Percentiles rank a stretch among this genome's conserved stretches.
Conservation (phyloP, 106 monocot species). For the Dioscorea zingiberensis region DNA sequence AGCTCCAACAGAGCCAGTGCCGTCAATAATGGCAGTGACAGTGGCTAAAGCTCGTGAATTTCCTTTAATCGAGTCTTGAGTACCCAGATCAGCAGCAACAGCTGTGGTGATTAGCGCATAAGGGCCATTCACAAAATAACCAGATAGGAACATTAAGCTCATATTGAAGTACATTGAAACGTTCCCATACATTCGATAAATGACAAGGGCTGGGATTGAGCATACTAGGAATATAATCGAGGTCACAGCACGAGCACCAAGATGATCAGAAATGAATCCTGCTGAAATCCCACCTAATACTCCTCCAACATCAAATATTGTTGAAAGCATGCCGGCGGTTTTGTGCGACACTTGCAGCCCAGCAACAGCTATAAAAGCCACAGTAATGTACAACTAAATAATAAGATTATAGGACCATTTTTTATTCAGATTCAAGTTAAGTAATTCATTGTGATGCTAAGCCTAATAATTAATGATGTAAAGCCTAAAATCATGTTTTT, state of each 20-base stretch:
- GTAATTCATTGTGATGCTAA: too few species aligned
- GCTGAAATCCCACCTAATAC: slow-evolving; percentile 85
- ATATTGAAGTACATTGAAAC: slow-evolving; percentile 57
- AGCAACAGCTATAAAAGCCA: slow-evolving; percentile 56
- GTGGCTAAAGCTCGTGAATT: slow-evolving; percentile 87
- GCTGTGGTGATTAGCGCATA: slow-evolving; percentile 92
- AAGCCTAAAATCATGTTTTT: too few species aligned
- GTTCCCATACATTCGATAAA: slow-evolving; percentile 56
- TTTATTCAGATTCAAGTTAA: too few species aligned
- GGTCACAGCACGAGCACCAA: slow-evolving; percentile 65
- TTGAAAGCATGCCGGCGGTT: slow-evolving; percentile 80
- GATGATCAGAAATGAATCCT: slow-evolving; percentile 75
- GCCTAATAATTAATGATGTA: too few species aligned
- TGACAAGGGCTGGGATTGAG: slow-evolving; percentile 67
- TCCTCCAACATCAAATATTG: slow-evolving; percentile 87
- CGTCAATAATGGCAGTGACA: slow-evolving; percentile 93
- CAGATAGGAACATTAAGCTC: slow-evolving; percentile 74
- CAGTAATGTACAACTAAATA: neutral
- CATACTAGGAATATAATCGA: slow-evolving; percentile 62
- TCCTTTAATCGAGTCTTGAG: slow-evolving; percentile 54
- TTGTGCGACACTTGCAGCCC: slow-evolving; percentile 69
- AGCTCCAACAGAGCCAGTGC: slow-evolving; percentile 89
- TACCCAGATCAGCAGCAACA: slow-evolving; percentile 85
- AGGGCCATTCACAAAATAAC: slow-evolving; percentile 92
- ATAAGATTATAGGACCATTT: too few species aligned